Evolutionary conservation across 1,284 basidiomycete species (phyloP), one percentile per base, ranked within the genome.

Genomic region (Coriolopsis trogii): DNA sequence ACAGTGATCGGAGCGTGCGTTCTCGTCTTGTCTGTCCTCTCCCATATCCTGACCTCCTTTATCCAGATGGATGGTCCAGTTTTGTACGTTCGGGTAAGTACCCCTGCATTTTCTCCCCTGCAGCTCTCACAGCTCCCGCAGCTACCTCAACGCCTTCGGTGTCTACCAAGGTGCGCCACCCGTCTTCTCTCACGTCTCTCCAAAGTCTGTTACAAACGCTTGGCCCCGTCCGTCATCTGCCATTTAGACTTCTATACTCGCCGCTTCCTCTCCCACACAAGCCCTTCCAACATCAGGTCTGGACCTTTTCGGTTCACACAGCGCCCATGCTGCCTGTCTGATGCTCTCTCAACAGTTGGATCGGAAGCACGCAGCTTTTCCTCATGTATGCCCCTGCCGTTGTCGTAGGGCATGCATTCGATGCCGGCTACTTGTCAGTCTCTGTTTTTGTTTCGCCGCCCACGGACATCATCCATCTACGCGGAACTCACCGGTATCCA

Each of bases 231-330:
- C n/a, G n/a, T n/a, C n/a, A n/a, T n/a, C 4, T 16, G 13, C 21
- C 38, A 13, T 29, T 10, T 25, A 69, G 78, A 80, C 55, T 77
- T 73, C 44, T 81, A 81, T 56, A 76, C 74, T 3, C 71, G 76
- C 29, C 65, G 71, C 10, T 77, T 75, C 53, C 63, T 80, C 43
- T 64, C 62, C 29, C 70, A 71, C 42, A 68, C 67, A 29, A 72
- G 71, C 4, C 73, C 78, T 13, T 79, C 78, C 9, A 72, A 77
- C 42, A 77, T 78, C 45, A 78, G 75, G 76, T 76, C 28, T 21
- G 43, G 16, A 18, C 41, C 41, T 59, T 25, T 34, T 12, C 37
- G 23, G 44, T 49, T 31, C 29, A 16, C 23, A 18, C 30, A 16
- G 26, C 31, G 25, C 13, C 33, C 9, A 16, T 34, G 8, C 4